Evolutionary conservation across 2,329 filamentous ascomycete genomes (phyloP), one percentile per base, ranked within the genome.

Genomic region (Decorospora gaudefroyi): DNA sequence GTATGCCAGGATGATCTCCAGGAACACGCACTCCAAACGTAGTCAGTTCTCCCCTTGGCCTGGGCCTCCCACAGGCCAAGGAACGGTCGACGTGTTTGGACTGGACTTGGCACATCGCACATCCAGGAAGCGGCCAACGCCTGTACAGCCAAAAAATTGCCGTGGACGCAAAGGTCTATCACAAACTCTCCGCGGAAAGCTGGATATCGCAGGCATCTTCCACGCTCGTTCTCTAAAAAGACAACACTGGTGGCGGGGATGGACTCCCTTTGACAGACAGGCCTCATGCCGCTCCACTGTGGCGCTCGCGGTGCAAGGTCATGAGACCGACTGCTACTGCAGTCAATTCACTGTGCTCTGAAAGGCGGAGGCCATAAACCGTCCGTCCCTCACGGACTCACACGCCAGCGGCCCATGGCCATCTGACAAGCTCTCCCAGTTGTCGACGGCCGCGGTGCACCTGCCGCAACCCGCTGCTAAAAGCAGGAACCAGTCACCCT

Each of bases 121-220:
- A 33, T 39, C 38, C 31, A 40, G 40, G 34, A 28, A 45, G 42
- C 40, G 27, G 43, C 30, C 39, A 48, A 45, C 28, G 10, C 28
- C 43, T 49, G 41, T n/a, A n/a, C 25, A 40, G 37, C 23, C 46
- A 51, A 47, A 35, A 33, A 34, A 27, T 30, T n/a, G 58, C 58
- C 58, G 39, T 59, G 58, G 56, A 53, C 58, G 50, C 22, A 30
- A 23, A 17, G 58, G 54, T 39, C 58, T 57, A 26, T 58, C 55
- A 42, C n/a, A 51, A 49, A 30, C 29, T 36, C 44, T 43, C 34
- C 43, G 17, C 25, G 25, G 34, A 50, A 51, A 26, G 18, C 23
- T 44, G 42, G 22, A 49, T 49, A 49, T 45, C 53, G 51, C 48
- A 56, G 51, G 51, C 48, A 47, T 56, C 51, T 49, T 46, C 48